Base-by-base conservation (phyloP, 2,329 filamentous ascomycete species). In the Clonostachys chloroleuca region DNA sequence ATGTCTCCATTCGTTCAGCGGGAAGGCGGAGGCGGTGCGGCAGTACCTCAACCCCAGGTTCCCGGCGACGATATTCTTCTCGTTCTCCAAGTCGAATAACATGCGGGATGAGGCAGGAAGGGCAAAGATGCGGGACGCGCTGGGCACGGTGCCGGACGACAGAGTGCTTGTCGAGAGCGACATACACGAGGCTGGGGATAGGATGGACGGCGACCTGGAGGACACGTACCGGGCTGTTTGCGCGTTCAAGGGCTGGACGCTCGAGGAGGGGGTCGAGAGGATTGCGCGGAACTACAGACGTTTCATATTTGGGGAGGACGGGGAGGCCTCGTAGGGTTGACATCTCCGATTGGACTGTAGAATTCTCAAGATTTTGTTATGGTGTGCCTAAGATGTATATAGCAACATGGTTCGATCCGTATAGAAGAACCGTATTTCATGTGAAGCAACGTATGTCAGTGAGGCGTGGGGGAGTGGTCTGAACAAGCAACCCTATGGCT, bases 1-100 rank as follows among this genome's bases (percentile, higher is more conserved):
- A 55, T 96, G 92, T 59, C 78, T 96, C 49, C 92, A 96, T 63
- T 95, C 91, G 0, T 96, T 90, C 63, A 92, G 87, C 24, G 91
- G 89, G 0, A 80, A 86, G 4, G 73, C 81, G 5, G 84, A 92
- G 37, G 78, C 84, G 5, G 69, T 95, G 16, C 86, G 80, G 52
- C 89, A 89, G 60, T 96, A 95, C 55, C 68, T 88, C 20, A 78
- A 87, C 46, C 78, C 81, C 2, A 75, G 77, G 1, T 81, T 92
- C 5, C 91, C 91, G 0, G 81, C 83, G 0, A 75, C 82, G 16
- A 76, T 96, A 12, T 96, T 83, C 65, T 92, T 95, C 54, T 95
- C 89, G 0, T 96, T 96, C 59, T 95, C 89, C 1, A 78, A 77
- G 1, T 81, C 81, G 1, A 86, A 96, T 54, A 96, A 96, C 58